Evolutionary conservation across 2,329 filamentous ascomycete genomes (phyloP).

Genomic region (Nectriaceae sp.): DNA sequence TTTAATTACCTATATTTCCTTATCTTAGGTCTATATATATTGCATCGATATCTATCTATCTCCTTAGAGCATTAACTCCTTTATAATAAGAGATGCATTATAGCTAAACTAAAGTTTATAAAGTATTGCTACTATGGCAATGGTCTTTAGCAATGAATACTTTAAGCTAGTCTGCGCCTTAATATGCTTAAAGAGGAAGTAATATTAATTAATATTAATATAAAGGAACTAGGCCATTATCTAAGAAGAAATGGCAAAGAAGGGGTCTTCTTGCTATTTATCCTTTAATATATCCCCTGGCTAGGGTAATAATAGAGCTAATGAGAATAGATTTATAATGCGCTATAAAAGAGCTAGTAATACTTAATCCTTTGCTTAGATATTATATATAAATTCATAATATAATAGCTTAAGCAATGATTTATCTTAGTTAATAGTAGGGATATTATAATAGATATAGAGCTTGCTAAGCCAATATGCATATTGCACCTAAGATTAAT

Average conservation of each 20-base stretch:
- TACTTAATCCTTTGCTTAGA: slow-evolving; percentile 6
- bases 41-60: background rate
- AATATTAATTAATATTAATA: background rate
- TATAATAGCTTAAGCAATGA: no score
- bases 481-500: background rate
- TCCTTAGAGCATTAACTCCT: background rate
- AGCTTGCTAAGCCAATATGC: background rate
- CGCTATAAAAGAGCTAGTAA: background rate
- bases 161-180: background rate
- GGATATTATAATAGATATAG: slow-evolving; percentile 5
- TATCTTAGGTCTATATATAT: no score
- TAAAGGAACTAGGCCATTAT: background rate
- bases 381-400: background rate
- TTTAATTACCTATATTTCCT: background rate
- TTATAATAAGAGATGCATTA: background rate
- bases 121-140: background rate
- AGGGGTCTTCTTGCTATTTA: background rate
- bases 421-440: background rate
- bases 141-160: background rate
- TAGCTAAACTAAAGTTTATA: background rate
- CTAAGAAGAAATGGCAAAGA: background rate
- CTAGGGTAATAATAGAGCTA: background rate
- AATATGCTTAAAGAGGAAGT: slow-evolving; percentile 2
- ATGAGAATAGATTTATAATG: no score
- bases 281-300: background rate